Percentiles rank a stretch among this genome's conserved stretches.
Conservation (phyloP, 2,329 filamentous ascomycete species). For the Mariannaea elegans region DNA sequence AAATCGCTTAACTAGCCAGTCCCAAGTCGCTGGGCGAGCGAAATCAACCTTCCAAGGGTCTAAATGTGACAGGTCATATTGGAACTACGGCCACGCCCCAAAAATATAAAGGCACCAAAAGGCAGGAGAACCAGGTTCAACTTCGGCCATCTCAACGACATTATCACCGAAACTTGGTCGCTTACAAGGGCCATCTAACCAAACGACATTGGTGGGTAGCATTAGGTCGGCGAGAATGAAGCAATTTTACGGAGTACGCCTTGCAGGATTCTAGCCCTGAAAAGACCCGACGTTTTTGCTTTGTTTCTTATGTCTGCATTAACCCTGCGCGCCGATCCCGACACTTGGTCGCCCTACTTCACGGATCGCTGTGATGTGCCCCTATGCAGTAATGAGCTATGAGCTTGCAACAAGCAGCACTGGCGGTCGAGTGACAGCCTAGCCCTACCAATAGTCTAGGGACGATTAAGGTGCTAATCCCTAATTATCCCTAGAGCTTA, state of each 20-base stretch:
- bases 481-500: too few relatives aligned
- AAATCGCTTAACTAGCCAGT: conserved; percentile 32
- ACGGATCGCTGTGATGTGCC: conserved; percentile 9
- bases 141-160: background rate
- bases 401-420: conserved; percentile 13
- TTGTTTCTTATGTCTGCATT: conserved; percentile 12
- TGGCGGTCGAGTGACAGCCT: background rate
- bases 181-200: background rate
- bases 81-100: conserved; percentile 13
- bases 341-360: conserved; percentile 16
- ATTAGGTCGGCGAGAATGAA: conserved; percentile 5
- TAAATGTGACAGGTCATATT: conserved; percentile 35
- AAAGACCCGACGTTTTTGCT: conserved; percentile 7
- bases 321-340: conserved; percentile 6
- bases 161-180: background rate
- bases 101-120: background rate
- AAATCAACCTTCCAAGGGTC: conserved; percentile 25
- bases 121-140: background rate
- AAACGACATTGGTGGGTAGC: background rate
- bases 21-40: conserved; percentile 26
- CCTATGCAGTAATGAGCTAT: background rate
- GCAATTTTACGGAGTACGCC: conserved; percentile 8
- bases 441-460: conserved; percentile 1
- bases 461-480: background rate
- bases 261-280: conserved; percentile 8